Base-by-base conservation (phyloP, 192 early-diverging fungal species). In the Coemansia sp. region DNA sequence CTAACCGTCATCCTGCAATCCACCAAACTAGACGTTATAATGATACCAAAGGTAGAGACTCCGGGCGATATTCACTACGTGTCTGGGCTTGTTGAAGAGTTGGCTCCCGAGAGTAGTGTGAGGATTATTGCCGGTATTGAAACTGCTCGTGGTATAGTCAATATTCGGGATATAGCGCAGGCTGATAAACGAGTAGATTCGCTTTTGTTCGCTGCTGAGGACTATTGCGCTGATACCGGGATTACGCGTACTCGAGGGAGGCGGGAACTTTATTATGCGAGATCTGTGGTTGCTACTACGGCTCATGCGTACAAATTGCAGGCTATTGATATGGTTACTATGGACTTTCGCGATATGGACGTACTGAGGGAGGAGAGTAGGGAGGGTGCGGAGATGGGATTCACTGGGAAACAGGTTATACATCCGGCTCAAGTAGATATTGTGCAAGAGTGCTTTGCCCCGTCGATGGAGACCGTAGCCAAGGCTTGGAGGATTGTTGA, bases 331-430 rank as follows among this genome's bases (percentile, higher is more conserved):
- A 85, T 97, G 83, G 91, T 98, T 20, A 95, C 95, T 68, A 90
- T 95, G 71, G 94, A 98, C 76, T 96, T 93, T 69, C 87, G 92
- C 60, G 85, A 90, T 79, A 68, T 78, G 15, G 79, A 83, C 1
- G 85, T 91, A 57, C 68, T 94, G 79, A 76, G 69, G 22, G 94
- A 95, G 61, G 97, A 98, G 81, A 91, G 93, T 62, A 73, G 71
- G 22, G 94, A 96, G 78, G 97, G 93, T 2, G 88, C 91, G 10
- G 86, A 90, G 64, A 95, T 95, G 92, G 97, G 97, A 8, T 98
- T 96, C 82, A 89, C 93, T 18, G 97, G 97, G 55, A 98, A 98
- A 84, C 96, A 98, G 78, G 94, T 94, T 5, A 95, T 98, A 62
- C 96, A 98, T 72, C 96, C 96, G 47, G 83, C 85, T 9, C 96